Evolutionary conservation across 108 stramenopile genomes (phyloP).

Genomic region (Cyclotella baltica): DNA sequence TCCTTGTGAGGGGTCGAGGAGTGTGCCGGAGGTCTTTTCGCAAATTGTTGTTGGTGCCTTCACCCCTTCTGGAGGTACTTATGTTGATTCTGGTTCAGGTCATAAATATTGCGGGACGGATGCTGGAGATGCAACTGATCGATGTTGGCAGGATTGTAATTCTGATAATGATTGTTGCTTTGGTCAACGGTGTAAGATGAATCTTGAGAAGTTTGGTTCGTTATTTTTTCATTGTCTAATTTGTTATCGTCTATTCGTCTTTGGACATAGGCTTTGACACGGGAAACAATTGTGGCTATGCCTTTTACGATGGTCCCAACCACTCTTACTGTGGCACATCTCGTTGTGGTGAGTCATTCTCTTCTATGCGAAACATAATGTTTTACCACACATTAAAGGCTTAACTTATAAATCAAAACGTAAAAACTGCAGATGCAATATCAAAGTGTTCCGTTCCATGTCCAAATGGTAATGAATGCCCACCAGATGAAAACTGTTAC

Average conservation of each 20-base stretch:
- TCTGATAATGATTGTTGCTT: constrained; percentile 19
- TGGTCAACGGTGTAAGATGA: constrained; percentile 11
- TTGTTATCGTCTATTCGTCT: neutral
- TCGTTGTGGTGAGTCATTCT: constrained; percentile 12
- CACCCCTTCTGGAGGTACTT: neutral
- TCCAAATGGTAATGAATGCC: constrained; percentile 20
- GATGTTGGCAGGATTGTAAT: constrained; percentile 20
- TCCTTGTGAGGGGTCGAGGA: constrained; percentile 54
- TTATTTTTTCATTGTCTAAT: neutral
- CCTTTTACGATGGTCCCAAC: constrained; percentile 13
- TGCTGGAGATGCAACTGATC: constrained; percentile 14
- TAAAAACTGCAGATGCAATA: neutral
- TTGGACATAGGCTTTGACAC: constrained; percentile 13
- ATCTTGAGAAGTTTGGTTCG: neutral
- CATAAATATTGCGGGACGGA: constrained; percentile 20
- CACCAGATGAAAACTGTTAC: constrained; percentile 3
- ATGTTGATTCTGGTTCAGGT: neutral
- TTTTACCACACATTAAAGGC: neutral
- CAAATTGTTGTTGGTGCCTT: neutral
- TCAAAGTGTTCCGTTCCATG: constrained; percentile 15
- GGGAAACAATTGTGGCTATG: constrained; percentile 7
- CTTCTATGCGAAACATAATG: neutral
- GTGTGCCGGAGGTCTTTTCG: neutral
- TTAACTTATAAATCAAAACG: neutral
- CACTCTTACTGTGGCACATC: constrained; percentile 21